Percentiles rank a stretch among this genome's conserved stretches.
These are phyloP conservation scores for Sinapis alba DNA, from an alignment of 441 rosid species.

Conservation along the genomic window DNA sequence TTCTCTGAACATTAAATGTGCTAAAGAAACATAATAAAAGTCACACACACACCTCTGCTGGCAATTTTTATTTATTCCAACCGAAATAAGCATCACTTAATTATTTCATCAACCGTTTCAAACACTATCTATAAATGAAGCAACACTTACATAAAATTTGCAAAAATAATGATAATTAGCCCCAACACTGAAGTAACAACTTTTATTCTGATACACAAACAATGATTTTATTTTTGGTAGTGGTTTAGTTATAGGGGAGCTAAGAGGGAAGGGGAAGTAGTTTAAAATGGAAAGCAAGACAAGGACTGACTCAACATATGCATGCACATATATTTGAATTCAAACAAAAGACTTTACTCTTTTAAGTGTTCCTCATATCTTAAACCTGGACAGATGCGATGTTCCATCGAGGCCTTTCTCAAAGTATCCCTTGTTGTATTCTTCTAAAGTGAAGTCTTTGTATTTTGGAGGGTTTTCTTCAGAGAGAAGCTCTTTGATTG, in stretches of 20 bases:
- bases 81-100: background rate
- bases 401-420: slow-evolving; percentile 53
- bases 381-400: slow-evolving; percentile 37
- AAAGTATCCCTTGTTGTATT: slow-evolving; percentile 32
- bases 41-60: background rate
- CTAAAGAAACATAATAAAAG: slow-evolving; percentile 1
- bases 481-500: slow-evolving; percentile 58
- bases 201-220: background rate
- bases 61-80: background rate
- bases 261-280: background rate
- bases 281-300: background rate
- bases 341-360: background rate
- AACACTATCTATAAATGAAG: background rate
- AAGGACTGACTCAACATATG: background rate
- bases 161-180: background rate
- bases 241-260: background rate
- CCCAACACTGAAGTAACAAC: background rate
- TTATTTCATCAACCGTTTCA: background rate
- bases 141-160: background rate
- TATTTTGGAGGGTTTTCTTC: slow-evolving; percentile 58
- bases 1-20: background rate
- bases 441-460: slow-evolving; percentile 44
- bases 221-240: background rate
- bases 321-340: background rate
- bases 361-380: background rate